These are phyloP conservation scores for Lecanicillium sp. DNA, from an alignment of 2,329 filamentous ascomycete genomes.

Conservation along the genomic window DNA sequence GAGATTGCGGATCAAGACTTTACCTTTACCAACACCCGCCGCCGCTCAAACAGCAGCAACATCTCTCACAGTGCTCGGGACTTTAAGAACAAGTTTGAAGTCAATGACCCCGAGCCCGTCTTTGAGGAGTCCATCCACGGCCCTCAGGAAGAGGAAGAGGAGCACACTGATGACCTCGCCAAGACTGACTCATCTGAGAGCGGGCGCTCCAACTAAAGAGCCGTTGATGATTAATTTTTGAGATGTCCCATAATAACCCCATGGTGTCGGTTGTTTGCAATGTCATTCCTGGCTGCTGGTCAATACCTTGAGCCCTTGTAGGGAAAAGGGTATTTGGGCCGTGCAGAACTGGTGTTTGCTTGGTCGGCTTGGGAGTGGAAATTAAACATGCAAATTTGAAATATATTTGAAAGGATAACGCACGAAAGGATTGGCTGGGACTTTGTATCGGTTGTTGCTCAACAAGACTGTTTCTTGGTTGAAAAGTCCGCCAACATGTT, in stretches of 20 bases:
- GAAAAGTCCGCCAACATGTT: too few species aligned
- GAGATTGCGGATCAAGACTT: constrained; percentile 80
- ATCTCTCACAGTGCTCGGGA: constrained; percentile 61
- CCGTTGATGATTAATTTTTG: too few species aligned
- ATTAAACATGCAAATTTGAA: too few species aligned
- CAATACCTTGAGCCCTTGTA: neutral
- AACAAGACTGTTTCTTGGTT: too few species aligned
- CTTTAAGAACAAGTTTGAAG: constrained; percentile 96
- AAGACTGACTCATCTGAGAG: constrained; percentile 54
- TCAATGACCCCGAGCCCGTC: constrained; percentile 79
- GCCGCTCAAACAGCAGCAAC: constrained; percentile 84
- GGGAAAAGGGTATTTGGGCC: neutral
- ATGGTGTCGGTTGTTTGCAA: constrained; percentile 5
- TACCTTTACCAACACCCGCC: constrained; percentile 76
- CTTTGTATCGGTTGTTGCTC: too few species aligned
- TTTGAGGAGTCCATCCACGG: constrained; percentile 84
- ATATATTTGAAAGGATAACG: constrained; percentile 1
- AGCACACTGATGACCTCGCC: constrained; percentile 38
- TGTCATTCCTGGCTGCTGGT: neutral
- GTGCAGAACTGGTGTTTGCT: constrained; percentile 4
- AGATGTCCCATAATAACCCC: constrained; percentile 8
- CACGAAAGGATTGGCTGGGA: constrained; percentile 8
- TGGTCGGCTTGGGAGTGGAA: too few species aligned
- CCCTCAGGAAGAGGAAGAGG: constrained; percentile 46
- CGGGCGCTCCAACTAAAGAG: constrained; percentile 37